phyloP scores from a whole-genome alignment of 2,329 filamentous ascomycete species.

The Trichoderma hamatum region DNA sequence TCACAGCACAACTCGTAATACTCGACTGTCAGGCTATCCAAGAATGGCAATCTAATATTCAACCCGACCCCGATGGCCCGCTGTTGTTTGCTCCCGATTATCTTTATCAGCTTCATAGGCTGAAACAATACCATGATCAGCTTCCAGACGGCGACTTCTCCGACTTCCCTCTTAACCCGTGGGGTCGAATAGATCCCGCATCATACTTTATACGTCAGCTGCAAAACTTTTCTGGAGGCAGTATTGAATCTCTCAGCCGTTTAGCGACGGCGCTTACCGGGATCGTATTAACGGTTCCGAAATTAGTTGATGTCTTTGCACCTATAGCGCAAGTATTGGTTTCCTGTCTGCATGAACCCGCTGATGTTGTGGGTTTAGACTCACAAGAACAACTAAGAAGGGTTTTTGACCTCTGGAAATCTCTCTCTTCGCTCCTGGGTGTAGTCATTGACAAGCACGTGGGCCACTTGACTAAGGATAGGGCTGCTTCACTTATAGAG shows the following conservation, averaged over 20 bases:
- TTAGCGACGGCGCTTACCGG: slow-evolving; percentile 47
- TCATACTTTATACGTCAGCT: slow-evolving; percentile 50
- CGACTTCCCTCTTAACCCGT: slow-evolving; percentile 20
- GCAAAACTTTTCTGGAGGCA: slow-evolving; percentile 45
- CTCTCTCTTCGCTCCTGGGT: slow-evolving; percentile 48
- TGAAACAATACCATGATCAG: slow-evolving; percentile 32
- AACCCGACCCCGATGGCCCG: slow-evolving; percentile 29
- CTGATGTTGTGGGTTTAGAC: slow-evolving; percentile 32
- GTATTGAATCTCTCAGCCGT: slow-evolving; percentile 47
- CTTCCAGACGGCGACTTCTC: slow-evolving; percentile 29
- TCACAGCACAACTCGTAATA: slow-evolving; percentile 56
- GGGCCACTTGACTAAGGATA: slow-evolving; percentile 54
- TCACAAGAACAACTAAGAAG: slow-evolving; percentile 41
- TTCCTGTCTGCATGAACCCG: slow-evolving; percentile 39
- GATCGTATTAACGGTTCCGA: slow-evolving; percentile 51
- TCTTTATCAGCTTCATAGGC: slow-evolving; percentile 48
- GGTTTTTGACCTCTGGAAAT: slow-evolving; percentile 49
- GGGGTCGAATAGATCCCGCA: slow-evolving; percentile 31
- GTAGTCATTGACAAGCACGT: slow-evolving; percentile 58
- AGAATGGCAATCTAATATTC: slow-evolving; percentile 26
- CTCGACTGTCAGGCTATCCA: slow-evolving; percentile 46
- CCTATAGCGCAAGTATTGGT: slow-evolving; percentile 43
- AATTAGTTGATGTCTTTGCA: slow-evolving; percentile 49
- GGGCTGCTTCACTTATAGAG: slow-evolving; percentile 43
- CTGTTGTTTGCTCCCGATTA: slow-evolving; percentile 43